These are phyloP conservation scores for Cinchona pubescens DNA, from an alignment of 257 asterid genomes.

Conservation along the genomic window DNA sequence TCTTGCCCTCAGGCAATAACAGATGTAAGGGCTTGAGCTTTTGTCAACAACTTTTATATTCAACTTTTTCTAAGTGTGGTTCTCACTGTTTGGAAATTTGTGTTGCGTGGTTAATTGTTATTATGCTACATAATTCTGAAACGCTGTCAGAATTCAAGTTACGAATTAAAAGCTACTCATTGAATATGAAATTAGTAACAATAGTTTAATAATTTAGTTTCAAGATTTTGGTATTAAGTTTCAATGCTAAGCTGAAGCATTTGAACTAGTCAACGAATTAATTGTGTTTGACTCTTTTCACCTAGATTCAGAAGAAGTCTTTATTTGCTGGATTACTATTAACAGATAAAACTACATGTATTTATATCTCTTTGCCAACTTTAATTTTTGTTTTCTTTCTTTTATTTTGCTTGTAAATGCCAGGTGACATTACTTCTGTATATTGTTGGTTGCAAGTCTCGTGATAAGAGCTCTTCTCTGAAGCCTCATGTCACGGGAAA, in stretches of 20 bases:
- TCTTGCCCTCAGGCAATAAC: slow-evolving; percentile 88
- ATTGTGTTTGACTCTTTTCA: neutral
- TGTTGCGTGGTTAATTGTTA: neutral
- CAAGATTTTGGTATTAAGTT: neutral
- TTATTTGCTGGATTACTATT: neutral
- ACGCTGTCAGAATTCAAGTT: too few relatives aligned
- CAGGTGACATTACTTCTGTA: slow-evolving; percentile 73
- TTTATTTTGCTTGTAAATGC: slow-evolving; percentile 21
- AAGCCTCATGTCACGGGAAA: slow-evolving; percentile 80
- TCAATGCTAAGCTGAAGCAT: neutral
- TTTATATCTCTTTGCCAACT: neutral
- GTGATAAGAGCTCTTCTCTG: slow-evolving; percentile 66
- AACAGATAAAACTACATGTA: neutral
- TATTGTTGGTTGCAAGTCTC: slow-evolving; percentile 63
- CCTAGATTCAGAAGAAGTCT: neutral
- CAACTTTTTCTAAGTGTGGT: slow-evolving; percentile 62
- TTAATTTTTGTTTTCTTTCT: slow-evolving; percentile 11
- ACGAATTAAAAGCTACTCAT: neutral
- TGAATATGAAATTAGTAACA: neutral
- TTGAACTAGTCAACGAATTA: neutral
- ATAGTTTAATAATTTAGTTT: neutral
- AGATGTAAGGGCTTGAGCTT: slow-evolving; percentile 91
- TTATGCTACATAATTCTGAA: neutral
- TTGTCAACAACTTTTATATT: slow-evolving; percentile 64
- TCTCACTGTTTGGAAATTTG: neutral